Evolutionary conservation across 2,329 filamentous ascomycete genomes (phyloP), one percentile per base, ranked within the genome.

Genomic region (Xylaria sp.): DNA sequence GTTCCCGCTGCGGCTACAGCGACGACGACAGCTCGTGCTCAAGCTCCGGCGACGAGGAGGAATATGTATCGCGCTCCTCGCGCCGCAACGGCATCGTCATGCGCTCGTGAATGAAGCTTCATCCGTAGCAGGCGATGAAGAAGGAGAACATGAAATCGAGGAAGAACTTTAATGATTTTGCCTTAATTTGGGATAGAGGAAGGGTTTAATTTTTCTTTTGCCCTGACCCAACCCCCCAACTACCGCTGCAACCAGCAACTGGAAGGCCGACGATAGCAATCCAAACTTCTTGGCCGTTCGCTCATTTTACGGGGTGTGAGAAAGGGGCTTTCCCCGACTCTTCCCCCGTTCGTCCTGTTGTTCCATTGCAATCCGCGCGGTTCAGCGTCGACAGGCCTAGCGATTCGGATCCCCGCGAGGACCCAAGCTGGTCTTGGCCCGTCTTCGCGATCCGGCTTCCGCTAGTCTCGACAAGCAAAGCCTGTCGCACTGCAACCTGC

Each of bases 1-100:
- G 95, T 75, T 86, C 90, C 71, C 91, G 93, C 80, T 98, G 95
- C 83, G 93, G 93, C 78, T 96, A 92, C 84, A 88, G 88, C 73
- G 91, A 93, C 77, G 89, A 92, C 70, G 88, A 86, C 72, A 88
- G 85, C 63, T 88, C 89, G 65, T 93, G 91, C 86, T 94, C 90
- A 74, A 91, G 87, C 76, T 91, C 91, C 75, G 83, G 75, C 51
- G 90, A 91, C 72, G 88, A 90, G 76, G 88, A 88, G 73, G 82
- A 83, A 69, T 89, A 90, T 82, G 81, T 85, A 74, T 80, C 82
- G 75, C 83, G 83, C 81, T 84, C 82, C 78, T 85, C 87, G 72
- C 88, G 89, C 82, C 88, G 89, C 81, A 84, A 91, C 80, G 89
- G 89, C 79, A 87, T 91, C 75, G 83, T 91, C 75, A 86, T 91